phyloP scores from a whole-genome alignment of 1,284 basidiomycete genomes.

The Tilletia caries region DNA sequence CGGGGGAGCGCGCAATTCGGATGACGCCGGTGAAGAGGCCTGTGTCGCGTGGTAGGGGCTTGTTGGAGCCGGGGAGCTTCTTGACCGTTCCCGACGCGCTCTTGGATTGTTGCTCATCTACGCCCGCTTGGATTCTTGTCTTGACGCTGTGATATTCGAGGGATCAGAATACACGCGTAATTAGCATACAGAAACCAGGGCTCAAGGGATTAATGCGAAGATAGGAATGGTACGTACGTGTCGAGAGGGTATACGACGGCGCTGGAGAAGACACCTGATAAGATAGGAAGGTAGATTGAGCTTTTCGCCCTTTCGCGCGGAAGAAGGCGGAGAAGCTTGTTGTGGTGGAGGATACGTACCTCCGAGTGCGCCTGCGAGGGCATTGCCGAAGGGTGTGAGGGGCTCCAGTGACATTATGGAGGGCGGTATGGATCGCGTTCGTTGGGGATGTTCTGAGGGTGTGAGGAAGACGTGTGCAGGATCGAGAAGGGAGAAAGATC shows the following conservation, averaged over 20 bases:
- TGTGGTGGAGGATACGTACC: constrained; percentile 66
- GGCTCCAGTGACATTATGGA: constrained; percentile 53
- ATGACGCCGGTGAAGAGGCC: constrained; percentile 48
- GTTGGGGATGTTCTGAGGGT: too few relatives aligned
- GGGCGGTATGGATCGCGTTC: background rate
- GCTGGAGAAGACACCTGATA: constrained; percentile 48
- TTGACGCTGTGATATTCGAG: constrained; percentile 69
- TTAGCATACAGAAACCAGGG: too few relatives aligned
- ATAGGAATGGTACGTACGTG: constrained; percentile 56
- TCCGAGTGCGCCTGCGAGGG: constrained; percentile 88
- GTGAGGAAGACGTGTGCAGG: background rate
- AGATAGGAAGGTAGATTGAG: background rate
- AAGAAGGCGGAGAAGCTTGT: too few relatives aligned
- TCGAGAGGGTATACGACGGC: constrained; percentile 88
- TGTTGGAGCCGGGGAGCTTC: constrained; percentile 51
- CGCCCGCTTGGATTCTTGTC: constrained; percentile 75
- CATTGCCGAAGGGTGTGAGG: constrained; percentile 85
- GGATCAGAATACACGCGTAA: too few relatives aligned
- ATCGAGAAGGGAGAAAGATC: too few relatives aligned
- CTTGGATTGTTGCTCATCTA: background rate
- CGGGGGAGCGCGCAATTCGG: constrained; percentile 42
- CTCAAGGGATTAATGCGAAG: too few relatives aligned
- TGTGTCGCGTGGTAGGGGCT: constrained; percentile 45
- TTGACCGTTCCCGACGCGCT: background rate
- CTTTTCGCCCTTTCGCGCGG: too few relatives aligned